Evolutionary conservation across 1,284 basidiomycete genomes (phyloP), one percentile per base, ranked within the genome.

Genomic region (Malassezia arunalokei): DNA sequence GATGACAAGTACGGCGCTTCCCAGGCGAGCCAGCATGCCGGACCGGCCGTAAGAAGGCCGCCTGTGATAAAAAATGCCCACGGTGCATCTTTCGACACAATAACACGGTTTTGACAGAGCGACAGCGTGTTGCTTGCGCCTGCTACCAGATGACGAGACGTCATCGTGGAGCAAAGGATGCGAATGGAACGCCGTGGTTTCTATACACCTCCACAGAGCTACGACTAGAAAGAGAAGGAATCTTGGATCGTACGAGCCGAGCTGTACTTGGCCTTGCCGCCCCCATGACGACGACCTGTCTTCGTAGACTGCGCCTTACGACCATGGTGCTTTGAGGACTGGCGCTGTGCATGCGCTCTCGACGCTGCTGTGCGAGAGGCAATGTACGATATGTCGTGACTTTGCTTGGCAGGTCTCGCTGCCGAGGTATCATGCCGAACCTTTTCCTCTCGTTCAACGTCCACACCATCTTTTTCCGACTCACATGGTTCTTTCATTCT

Each of bases 221-320:
- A 15, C 33, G 11, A 15, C 33, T 11, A 35, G 33, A 35, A 11
- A 15, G 33, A 2, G 33, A 24, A 24, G 20, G 47, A 45, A 14
- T 55, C 53, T 31, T 31, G 11, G 27, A 55, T 47, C 24, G 29
- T 28, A 17, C 45, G 47, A 4, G 27, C 9, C 30, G 15, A 27
- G 41, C 44, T 55, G 28, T 49, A 32, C 57, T 66, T 66, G 35
- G 62, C 58, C 49, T 74, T 57, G 79, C 86, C 47, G 84, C 86
- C 58, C 83, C 90, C 89, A 69, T 60, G 83, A 76, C 52, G 47
- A 42, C 64, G 56, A 53, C 54, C 52, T 46, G 49, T 54, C 35
- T 47, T 68, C 49, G 60, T 63, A 8, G 63, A 56, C 29, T 63
- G 59, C 0, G 61, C 43, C 33, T 54, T 62, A 41, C 58, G 49